Evolutionary conservation across 2,329 filamentous ascomycete species (phyloP).

Genomic region (Leptographium radiaticola): DNA sequence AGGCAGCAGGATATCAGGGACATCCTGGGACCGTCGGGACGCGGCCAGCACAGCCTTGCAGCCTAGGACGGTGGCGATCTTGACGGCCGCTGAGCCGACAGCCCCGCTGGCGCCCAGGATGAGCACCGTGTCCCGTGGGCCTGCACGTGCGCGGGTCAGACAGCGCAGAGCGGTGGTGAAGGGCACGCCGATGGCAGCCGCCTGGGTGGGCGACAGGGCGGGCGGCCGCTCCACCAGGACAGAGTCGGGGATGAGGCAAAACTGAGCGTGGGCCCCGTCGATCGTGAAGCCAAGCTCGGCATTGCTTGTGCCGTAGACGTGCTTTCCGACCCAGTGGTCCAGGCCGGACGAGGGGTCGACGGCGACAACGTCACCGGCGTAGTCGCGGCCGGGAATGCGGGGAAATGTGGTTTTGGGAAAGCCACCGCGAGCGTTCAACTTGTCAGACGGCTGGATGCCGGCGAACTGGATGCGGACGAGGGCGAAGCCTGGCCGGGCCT

Average conservation of each 20-base stretch:
- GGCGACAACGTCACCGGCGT: neutral
- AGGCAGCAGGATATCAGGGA: neutral
- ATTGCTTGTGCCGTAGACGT: neutral
- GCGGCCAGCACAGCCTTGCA: neutral
- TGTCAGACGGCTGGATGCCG: neutral
- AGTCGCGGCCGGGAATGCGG: neutral
- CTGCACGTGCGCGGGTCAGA: neutral
- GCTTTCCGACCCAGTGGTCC: neutral
- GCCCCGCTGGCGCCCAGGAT: neutral
- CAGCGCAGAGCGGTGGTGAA: neutral
- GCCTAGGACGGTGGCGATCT: neutral
- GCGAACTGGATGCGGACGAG: neutral
- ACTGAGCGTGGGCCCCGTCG: neutral
- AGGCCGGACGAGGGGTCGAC: neutral
- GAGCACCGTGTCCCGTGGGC: neutral
- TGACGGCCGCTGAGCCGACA: neutral
- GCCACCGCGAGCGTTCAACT: neutral
- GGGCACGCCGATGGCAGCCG: neutral
- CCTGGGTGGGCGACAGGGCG: neutral
- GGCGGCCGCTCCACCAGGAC: neutral
- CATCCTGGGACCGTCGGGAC: neutral
- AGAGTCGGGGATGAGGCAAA: neutral
- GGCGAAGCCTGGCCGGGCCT: neutral
- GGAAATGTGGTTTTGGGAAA: neutral
- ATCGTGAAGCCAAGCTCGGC: neutral